phyloP scores from a whole-genome alignment of 768 basidiomycete species.

The Coprinopsis marcescibilis region DNA sequence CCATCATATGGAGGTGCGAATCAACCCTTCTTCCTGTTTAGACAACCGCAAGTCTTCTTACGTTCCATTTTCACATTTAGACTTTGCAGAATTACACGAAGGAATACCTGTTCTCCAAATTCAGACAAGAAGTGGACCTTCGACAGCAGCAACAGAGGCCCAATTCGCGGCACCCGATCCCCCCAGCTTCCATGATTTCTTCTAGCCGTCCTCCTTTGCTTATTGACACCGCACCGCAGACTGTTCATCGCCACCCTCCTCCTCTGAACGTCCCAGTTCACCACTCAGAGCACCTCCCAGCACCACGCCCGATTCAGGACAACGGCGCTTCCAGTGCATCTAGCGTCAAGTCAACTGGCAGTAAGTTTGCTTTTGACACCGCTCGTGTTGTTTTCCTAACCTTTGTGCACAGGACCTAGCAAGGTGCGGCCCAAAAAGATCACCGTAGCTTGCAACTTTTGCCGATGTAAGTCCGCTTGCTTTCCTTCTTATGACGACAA shows the following conservation, averaged over 20 bases:
- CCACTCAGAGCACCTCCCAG: conserved; percentile 23
- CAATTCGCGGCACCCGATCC: conserved; percentile 36
- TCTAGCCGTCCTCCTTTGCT: conserved; percentile 32
- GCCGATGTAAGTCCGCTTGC: conserved; percentile 60
- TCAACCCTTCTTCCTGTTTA: conserved; percentile 10
- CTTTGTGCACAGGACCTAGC: conserved; percentile 26
- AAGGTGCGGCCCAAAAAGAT: conserved; percentile 80
- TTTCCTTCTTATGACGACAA: conserved; percentile 9
- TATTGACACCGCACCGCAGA: conserved; percentile 27
- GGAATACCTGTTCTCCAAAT: conserved; percentile 79
- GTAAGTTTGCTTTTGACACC: background rate
- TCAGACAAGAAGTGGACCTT: conserved; percentile 51
- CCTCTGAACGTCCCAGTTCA: conserved; percentile 13
- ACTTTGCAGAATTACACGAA: conserved; percentile 81
- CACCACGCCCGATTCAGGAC: conserved; percentile 40
- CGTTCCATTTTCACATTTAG: conserved; percentile 31
- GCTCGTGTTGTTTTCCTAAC: background rate
- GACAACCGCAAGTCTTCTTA: conserved; percentile 13
- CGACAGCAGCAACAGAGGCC: conserved; percentile 46
- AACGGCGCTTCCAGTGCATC: conserved; percentile 28
- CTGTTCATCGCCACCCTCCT: conserved; percentile 21
- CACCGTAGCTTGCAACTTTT: conserved; percentile 87
- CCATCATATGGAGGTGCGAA: conserved; percentile 80
- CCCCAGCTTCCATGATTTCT: conserved; percentile 44
- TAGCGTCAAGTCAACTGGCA: conserved; percentile 13